Conservation (phyloP, 768 basidiomycete species). For the Chalciporus piperatus region DNA sequence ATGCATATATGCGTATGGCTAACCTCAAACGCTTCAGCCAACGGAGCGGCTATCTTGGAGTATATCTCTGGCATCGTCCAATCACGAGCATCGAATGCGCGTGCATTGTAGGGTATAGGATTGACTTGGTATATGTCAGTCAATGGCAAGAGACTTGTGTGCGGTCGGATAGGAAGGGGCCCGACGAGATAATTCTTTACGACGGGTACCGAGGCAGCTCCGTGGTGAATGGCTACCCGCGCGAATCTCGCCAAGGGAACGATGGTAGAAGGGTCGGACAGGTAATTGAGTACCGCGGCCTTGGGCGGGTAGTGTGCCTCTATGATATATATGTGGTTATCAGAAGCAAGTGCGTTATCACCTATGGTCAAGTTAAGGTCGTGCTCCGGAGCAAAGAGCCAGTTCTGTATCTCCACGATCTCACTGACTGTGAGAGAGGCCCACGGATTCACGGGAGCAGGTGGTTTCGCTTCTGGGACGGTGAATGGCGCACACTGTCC, state of each 20-base stretch:
- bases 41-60: slow-evolving; percentile 31
- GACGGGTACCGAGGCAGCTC: slow-evolving; percentile 37
- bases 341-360: slow-evolving; percentile 33
- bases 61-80: slow-evolving; percentile 29
- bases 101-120: slow-evolving; percentile 54
- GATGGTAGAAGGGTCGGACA: slow-evolving; percentile 32
- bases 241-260: slow-evolving; percentile 40
- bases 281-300: slow-evolving; percentile 43
- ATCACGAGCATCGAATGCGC: slow-evolving; percentile 33
- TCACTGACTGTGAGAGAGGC: slow-evolving; percentile 46
- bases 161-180: slow-evolving; percentile 45
- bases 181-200: slow-evolving; percentile 58
- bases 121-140: slow-evolving; percentile 52
- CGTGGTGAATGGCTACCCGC: slow-evolving; percentile 51
- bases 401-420: slow-evolving; percentile 40
- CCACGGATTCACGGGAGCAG: slow-evolving; percentile 50
- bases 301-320: slow-evolving; percentile 52
- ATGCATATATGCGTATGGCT: not conserved
- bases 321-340: slow-evolving; percentile 51
- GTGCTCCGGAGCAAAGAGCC: slow-evolving; percentile 42
- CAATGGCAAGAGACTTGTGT: slow-evolving; percentile 41
- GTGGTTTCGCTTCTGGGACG: slow-evolving; percentile 36
- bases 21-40: slow-evolving; percentile 43
- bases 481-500: slow-evolving; percentile 34
- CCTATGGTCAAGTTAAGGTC: slow-evolving; percentile 48